Base-by-base conservation (phyloP, 129 eudicot species). In the Tagetes patula region DNA sequence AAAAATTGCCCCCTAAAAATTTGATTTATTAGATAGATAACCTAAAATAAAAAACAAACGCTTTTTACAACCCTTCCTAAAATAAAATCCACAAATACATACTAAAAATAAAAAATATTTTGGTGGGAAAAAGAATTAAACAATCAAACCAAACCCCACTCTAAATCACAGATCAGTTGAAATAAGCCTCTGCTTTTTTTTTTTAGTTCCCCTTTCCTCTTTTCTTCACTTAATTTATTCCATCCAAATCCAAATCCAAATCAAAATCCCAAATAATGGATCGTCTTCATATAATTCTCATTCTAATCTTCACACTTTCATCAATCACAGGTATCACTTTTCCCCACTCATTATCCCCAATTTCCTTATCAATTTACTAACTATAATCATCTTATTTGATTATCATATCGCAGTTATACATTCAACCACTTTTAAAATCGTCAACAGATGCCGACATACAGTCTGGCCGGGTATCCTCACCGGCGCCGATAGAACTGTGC, bases 391-490 rank as follows among this genome's bases (percentile, higher is more conserved):
- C 48, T 70, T n/a, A 1, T 71, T 61, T 37, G 38, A 70, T 67
- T 27, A 12, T 12, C 41, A 12, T 27, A 12, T 12, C 41, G n/a
- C 65, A 90, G 96, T 10, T 43, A 93, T 83, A 0, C 72, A 80
- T 6, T 74, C 94, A 31, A 87, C 97, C 11, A 66, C 88, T 0
- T 92, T 92, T 75, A 92, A 82, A 72, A 54, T 92, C 73, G 84
- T 84, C 0, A 92, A 88, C 84, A 82, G 81, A 77, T 92, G 97
- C 74, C 86, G 87, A 3, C 85, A 81, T 83, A 87, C 96, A 3
- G 66, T 92, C 6, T 92, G 97, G 97, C 96, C 97, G 11, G 97
- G 97, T n/a, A 85, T 85, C 31, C 84, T 92, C 47, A 83, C 98
- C 52, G 95, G 91, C 46, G 91, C 96, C 7, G 77, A 86, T 67